Conservation (phyloP, 176 grass and related monocot species). For the Secale cereale region DNA sequence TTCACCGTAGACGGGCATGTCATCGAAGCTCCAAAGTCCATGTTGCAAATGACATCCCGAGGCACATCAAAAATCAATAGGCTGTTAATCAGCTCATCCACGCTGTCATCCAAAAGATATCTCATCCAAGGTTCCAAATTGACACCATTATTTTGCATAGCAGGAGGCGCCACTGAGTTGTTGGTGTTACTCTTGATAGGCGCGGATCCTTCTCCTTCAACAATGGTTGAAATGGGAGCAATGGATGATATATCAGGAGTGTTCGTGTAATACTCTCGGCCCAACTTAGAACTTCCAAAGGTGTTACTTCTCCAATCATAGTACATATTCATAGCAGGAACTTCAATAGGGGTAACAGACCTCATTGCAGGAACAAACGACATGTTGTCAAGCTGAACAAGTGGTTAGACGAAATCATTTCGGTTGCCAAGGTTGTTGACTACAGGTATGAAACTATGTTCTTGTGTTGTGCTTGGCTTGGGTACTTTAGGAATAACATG, state of each 20-base stretch:
- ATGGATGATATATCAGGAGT: slow-evolving; percentile 43
- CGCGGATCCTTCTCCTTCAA: slow-evolving; percentile 7
- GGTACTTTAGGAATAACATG: slow-evolving; percentile 19
- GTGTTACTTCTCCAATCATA: slow-evolving; percentile 77
- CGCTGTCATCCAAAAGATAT: slow-evolving; percentile 43
- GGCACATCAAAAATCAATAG: slow-evolving; percentile 44
- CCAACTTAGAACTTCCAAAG: slow-evolving; percentile 33
- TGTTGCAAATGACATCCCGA: slow-evolving; percentile 38
- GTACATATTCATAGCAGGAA: slow-evolving; percentile 35
- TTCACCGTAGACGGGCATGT: slow-evolving; percentile 32
- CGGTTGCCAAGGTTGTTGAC: slow-evolving; percentile 24
- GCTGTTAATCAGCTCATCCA: slow-evolving; percentile 44
- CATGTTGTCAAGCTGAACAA: slow-evolving; percentile 19
- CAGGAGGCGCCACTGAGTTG: slow-evolving; percentile 10
- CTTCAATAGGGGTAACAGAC: slow-evolving; percentile 29
- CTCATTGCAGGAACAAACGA: slow-evolving; percentile 26
- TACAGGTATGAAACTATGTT: slow-evolving; percentile 26
- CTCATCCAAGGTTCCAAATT: slow-evolving; percentile 64
- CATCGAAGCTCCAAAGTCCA: slow-evolving; percentile 86
- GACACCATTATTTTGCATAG: slow-evolving; percentile 26
- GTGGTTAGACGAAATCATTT: slow-evolving; percentile 26
- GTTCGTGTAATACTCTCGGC: slow-evolving; percentile 57
- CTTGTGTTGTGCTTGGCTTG: slow-evolving; percentile 33
- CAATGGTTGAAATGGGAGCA: slow-evolving; percentile 29
- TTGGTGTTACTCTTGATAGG: too few species aligned